Base-by-base conservation (phyloP, 116 monocot genomes). In the Cymodocea nodosa region DNA sequence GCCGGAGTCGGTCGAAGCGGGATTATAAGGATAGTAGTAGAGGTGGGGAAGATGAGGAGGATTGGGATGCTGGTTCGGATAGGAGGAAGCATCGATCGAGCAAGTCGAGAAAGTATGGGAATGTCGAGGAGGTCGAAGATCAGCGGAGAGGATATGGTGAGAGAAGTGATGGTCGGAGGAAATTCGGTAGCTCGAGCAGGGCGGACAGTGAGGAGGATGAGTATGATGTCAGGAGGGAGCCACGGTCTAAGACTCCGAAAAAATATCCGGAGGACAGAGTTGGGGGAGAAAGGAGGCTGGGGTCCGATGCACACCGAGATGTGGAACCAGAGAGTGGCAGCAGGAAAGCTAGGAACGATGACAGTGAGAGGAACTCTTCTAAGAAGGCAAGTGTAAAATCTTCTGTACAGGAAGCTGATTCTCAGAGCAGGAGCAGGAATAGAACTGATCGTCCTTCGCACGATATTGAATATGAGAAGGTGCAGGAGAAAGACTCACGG, bases 181-280 rank as follows among this genome's bases (percentile, higher is more conserved):
- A 74, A 53, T 75, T 75, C 23, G 71, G 64, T 23, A 57, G 75
- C 34, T 76, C 76, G 9, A 72, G 65, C 59, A 64, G 54, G 51
- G 63, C 60, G n/a, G 80, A 55, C n/a, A 78, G 73, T 66, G 83
- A 89, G 59, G 85, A 85, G n/a, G 83, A 81, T 63, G 86, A 87
- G 10, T 84, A 83, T 63, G 74, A 76, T 6, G 18, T 15, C 8
- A 81, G 72, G 48, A 81, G 71, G 67, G 85, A 80, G 15, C 80
- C 78, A 1, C 74, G 84, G 9, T 74, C 82, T 19, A 86, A 82
- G 76, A 44, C 64, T 54, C 54, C 68, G 18, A 84, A 89, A 55
- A 93, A 70, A 72, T 84, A 59, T 64, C n/a, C 59, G 17, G 83
- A 81, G 12, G 93, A 81, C 56, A 75, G 77, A 51, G 35, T 30